A percentile compares a stretch with the other conserved stretches of the same genome.
Conservation (phyloP, 805 yeast species). For the Saturnispora serradocipensis region DNA sequence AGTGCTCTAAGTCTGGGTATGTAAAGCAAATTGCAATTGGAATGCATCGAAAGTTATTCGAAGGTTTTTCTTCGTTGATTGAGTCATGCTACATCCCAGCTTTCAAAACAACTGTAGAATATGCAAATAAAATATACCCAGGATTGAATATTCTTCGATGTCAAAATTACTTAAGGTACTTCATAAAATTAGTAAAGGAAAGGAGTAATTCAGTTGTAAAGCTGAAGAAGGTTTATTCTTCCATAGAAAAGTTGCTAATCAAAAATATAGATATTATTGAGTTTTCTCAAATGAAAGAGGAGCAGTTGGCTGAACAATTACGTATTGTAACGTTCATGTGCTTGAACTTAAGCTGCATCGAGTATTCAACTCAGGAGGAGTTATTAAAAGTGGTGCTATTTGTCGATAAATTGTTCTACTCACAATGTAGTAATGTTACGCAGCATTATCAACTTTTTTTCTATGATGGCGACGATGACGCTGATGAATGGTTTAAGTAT, state of each 20-base stretch:
- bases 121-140: slow-evolving; percentile 24
- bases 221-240: neutral
- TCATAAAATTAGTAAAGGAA: slow-evolving; percentile 36
- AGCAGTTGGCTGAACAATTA: slow-evolving; percentile 11
- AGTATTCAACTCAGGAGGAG: slow-evolving; percentile 42
- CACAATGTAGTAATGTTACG: slow-evolving; percentile 1
- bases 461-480: slow-evolving; percentile 12
- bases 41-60: slow-evolving; percentile 47
- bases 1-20: slow-evolving; percentile 38
- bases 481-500: slow-evolving; percentile 7
- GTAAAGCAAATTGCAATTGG: slow-evolving; percentile 41
- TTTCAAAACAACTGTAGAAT: slow-evolving; percentile 42
- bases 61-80: slow-evolving; percentile 62
- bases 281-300: slow-evolving; percentile 2
- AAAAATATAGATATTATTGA: slow-evolving; percentile 1
- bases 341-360: slow-evolving; percentile 31
- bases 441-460: slow-evolving; percentile 6
- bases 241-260: neutral
- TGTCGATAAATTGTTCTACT: slow-evolving; percentile 34
- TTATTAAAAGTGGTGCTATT: slow-evolving; percentile 35
- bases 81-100: slow-evolving; percentile 61
- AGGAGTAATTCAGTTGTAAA: slow-evolving; percentile 15
- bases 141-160: slow-evolving; percentile 24
- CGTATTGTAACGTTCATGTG: slow-evolving; percentile 29
- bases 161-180: slow-evolving; percentile 27